Evolutionary conservation across 192 early-diverging fungal species (phyloP).

Genomic region (Coemansia furcata): DNA sequence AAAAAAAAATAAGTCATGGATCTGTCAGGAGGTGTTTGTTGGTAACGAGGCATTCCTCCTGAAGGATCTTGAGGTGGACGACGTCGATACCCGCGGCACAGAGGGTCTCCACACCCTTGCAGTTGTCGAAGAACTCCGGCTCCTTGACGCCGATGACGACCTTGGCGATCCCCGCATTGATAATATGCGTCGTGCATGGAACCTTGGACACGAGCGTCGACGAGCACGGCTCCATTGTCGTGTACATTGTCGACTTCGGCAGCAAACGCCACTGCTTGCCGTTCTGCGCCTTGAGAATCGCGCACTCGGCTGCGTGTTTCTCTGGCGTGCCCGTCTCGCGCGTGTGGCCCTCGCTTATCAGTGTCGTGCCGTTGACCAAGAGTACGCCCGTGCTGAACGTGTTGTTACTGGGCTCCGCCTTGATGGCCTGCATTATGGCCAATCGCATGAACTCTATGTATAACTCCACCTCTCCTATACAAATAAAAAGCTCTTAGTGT

Average conservation of each 20-base stretch:
- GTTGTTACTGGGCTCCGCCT: slow-evolving; percentile 22
- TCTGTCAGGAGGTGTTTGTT: slow-evolving; percentile 60
- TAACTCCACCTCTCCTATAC: slow-evolving; percentile 30
- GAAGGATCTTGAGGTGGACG: slow-evolving; percentile 63
- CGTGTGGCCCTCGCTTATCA: slow-evolving; percentile 32
- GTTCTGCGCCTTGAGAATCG: slow-evolving; percentile 24
- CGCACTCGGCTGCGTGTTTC: slow-evolving; percentile 26
- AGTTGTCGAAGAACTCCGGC: slow-evolving; percentile 82
- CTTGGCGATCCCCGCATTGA: slow-evolving; percentile 61
- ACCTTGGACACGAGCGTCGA: slow-evolving; percentile 66
- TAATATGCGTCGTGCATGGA: slow-evolving; percentile 74
- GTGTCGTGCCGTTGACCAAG: slow-evolving; percentile 25
- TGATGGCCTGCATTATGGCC: slow-evolving; percentile 37
- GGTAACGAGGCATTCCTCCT: slow-evolving; percentile 70
- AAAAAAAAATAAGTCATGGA: neutral
- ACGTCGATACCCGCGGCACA: slow-evolving; percentile 72
- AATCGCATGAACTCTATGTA: slow-evolving; percentile 44
- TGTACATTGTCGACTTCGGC: slow-evolving; percentile 72
- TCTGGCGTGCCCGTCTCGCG: slow-evolving; percentile 16
- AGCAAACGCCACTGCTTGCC: slow-evolving; percentile 4
- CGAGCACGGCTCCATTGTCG: slow-evolving; percentile 98
- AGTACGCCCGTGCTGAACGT: slow-evolving; percentile 35
- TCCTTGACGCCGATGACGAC: slow-evolving; percentile 90
- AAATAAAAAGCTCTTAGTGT: neutral
- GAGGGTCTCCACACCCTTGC: slow-evolving; percentile 70